Conservation (phyloP, 257 asterid species). For the Solanum boliviense region DNA sequence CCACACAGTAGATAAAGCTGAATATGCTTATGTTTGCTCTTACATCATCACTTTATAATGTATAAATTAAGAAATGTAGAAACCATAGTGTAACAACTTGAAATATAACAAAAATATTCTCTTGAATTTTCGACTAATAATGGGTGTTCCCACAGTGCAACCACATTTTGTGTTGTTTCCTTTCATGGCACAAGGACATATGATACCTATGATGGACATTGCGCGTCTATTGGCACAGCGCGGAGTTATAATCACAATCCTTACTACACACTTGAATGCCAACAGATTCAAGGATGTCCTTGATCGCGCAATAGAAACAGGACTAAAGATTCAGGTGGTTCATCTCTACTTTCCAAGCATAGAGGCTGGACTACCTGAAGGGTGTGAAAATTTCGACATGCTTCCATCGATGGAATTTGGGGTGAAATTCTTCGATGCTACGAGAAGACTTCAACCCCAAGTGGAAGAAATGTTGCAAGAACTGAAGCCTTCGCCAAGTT, state of each 20-base stretch:
- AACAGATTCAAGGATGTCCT: background rate
- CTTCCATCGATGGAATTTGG: conserved; percentile 10
- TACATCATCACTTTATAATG: background rate
- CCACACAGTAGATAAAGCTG: background rate
- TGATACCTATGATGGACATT: conserved; percentile 13
- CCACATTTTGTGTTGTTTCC: conserved; percentile 15
- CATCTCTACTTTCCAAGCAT: conserved; percentile 9
- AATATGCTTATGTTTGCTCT: background rate
- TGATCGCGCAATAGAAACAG: background rate
- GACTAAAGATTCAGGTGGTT: conserved; percentile 3
- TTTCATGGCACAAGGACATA: conserved; percentile 21
- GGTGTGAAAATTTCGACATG: conserved; percentile 13
- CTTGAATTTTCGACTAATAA: background rate
- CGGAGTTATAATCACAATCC: background rate
- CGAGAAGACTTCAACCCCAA: too few relatives aligned
- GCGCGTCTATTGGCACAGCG: conserved; percentile 2
- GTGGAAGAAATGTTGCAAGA: too few relatives aligned
- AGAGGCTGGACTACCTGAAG: conserved; percentile 15
- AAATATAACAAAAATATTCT: background rate
- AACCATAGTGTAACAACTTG: background rate
- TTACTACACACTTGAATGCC: conserved; percentile 13
- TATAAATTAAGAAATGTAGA: background rate
- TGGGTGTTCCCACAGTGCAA: background rate
- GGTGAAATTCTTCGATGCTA: too few relatives aligned
- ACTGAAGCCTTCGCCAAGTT: too few relatives aligned